These are phyloP conservation scores for Salix caprea DNA, from an alignment of 345 rosid genomes.

Conservation along the genomic window DNA sequence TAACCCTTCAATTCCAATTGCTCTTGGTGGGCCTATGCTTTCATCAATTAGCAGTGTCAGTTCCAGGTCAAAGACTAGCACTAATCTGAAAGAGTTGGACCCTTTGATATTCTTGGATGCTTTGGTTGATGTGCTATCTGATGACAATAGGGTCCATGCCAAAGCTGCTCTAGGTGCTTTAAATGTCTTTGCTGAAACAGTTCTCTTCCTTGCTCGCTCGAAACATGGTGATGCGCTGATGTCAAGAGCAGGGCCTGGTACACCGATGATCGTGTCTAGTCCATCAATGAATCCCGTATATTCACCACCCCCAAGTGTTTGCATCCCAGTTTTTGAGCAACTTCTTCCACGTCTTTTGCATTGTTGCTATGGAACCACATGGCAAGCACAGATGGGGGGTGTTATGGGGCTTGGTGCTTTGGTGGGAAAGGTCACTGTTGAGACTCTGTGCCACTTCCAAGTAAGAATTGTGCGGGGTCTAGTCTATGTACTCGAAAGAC, in stretches of 20 bases:
- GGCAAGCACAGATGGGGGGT: slow-evolving; percentile 99
- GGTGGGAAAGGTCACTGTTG: slow-evolving; percentile 97
- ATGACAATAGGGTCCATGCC: slow-evolving; percentile 85
- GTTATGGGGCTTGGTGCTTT: slow-evolving; percentile 96
- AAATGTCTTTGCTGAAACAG: slow-evolving; percentile 81
- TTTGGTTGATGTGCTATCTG: slow-evolving; percentile 87
- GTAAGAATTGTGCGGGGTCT: slow-evolving; percentile 80
- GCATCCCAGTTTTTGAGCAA: slow-evolving; percentile 92
- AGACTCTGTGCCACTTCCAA: slow-evolving; percentile 82
- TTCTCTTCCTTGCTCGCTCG: slow-evolving; percentile 84
- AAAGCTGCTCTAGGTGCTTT: slow-evolving; percentile 85
- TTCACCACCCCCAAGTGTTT: slow-evolving; percentile 90
- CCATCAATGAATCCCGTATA: slow-evolving; percentile 99
- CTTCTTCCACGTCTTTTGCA: slow-evolving; percentile 95
- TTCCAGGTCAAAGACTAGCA: slow-evolving; percentile 59
- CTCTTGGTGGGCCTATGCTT: slow-evolving; percentile 49
- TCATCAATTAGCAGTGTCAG: slow-evolving; percentile 42
- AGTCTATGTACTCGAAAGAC: slow-evolving; percentile 86
- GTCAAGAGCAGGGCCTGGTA: slow-evolving; percentile 89
- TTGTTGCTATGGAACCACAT: slow-evolving; percentile 93
- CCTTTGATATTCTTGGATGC: slow-evolving; percentile 90
- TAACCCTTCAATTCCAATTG: slow-evolving; percentile 46
- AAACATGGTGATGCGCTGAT: slow-evolving; percentile 79
- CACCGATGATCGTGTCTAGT: slow-evolving; percentile 96
- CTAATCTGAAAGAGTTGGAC: slow-evolving; percentile 80